These are phyloP conservation scores for Russula foetens DNA, from an alignment of 768 basidiomycete species.

Conservation along the genomic window DNA sequence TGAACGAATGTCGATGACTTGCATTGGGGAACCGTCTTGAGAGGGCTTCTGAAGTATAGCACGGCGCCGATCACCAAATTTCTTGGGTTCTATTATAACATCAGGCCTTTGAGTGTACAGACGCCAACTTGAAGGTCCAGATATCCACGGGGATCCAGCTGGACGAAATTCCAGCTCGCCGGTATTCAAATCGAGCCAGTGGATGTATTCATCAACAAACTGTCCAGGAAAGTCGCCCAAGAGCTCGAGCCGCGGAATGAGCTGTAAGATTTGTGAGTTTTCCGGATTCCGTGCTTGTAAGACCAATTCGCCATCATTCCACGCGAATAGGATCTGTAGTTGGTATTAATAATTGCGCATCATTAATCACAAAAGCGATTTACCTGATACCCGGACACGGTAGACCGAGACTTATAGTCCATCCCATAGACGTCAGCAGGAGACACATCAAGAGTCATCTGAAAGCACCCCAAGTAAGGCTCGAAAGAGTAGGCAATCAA, in stretches of 20 bases:
- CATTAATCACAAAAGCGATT: background rate
- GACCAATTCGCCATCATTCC: background rate
- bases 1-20: slow-evolving; percentile 6
- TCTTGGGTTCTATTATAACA: no score
- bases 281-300: background rate
- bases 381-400: background rate
- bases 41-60: background rate
- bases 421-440: background rate
- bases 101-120: background rate
- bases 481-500: background rate
- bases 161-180: slow-evolving; percentile 29
- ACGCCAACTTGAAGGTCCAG: slow-evolving; percentile 26
- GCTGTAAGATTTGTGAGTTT: slow-evolving; percentile 15
- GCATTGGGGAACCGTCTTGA: background rate
- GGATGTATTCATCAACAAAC: slow-evolving; percentile 26
- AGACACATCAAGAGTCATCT: background rate
- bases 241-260: slow-evolving; percentile 27
- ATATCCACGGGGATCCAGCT: slow-evolving; percentile 24
- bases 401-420: background rate
- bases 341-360: no score
- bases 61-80: no score
- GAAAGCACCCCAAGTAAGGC: background rate
- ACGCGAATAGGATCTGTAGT: background rate
- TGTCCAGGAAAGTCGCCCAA: slow-evolving; percentile 28
- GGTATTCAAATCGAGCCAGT: slow-evolving; percentile 28